Evolutionary conservation across 345 rosid genomes (phyloP).

Genomic region (Viola odorata): DNA sequence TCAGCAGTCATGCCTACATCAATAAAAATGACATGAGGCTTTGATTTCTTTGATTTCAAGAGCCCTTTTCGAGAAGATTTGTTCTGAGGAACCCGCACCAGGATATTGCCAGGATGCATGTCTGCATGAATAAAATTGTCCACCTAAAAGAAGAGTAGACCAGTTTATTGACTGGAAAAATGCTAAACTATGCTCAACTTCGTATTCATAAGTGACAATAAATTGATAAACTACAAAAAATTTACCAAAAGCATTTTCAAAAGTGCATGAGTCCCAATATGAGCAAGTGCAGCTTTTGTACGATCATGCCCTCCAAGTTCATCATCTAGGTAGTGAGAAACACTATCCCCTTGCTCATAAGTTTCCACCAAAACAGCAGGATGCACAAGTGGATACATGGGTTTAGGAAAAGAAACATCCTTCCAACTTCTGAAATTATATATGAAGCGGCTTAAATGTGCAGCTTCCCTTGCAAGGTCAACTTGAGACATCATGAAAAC

Average conservation of each 20-base stretch:
- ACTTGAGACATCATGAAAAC: constrained; percentile 98
- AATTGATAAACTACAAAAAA: neutral
- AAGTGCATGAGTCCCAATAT: constrained; percentile 93
- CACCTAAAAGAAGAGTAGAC: constrained; percentile 51
- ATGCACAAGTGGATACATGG: constrained; percentile 90
- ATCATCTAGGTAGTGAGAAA: constrained; percentile 82
- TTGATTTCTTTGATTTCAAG: constrained; percentile 41
- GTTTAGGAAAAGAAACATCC: constrained; percentile 97
- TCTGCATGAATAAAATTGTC: constrained; percentile 98
- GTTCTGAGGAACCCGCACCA: constrained; percentile 60
- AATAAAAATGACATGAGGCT: constrained; percentile 93
- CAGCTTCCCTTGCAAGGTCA: constrained; percentile 99
- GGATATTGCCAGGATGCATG: constrained; percentile 99
- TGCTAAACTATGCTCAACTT: neutral
- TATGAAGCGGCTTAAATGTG: constrained; percentile 85
- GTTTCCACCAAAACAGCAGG: constrained; percentile 95
- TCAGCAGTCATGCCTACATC: constrained; percentile 99
- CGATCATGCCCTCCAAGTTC: constrained; percentile 60
- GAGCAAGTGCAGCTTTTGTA: constrained; percentile 77
- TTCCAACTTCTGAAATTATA: constrained; percentile 88
- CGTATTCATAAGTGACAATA: neutral
- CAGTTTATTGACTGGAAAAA: constrained; percentile 6
- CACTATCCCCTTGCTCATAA: constrained; percentile 92
- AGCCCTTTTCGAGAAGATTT: constrained; percentile 55
- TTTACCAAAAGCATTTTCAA: constrained; percentile 96